phyloP scores from a whole-genome alignment of 768 basidiomycete genomes.

The Suillus clintonianus region DNA sequence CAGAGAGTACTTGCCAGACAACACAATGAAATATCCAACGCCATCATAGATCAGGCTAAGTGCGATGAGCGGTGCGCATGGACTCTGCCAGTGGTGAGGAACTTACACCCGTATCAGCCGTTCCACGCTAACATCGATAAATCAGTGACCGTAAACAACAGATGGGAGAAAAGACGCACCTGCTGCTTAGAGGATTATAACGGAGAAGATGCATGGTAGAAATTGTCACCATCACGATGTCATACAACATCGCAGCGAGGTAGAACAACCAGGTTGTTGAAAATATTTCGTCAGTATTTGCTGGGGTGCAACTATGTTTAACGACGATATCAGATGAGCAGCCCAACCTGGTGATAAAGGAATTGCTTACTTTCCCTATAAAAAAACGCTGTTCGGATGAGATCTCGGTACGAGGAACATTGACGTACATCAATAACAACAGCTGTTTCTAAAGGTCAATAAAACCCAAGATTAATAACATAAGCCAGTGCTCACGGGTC shows the following conservation, averaged over 20 bases:
- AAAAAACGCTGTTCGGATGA: slow-evolving; percentile 4
- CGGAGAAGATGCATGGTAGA: not conserved
- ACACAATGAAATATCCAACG: not conserved
- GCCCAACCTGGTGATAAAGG: not conserved
- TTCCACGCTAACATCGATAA: not conserved
- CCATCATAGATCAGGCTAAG: not conserved
- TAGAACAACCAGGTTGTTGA: slow-evolving; percentile 57
- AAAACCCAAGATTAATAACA: slow-evolving; percentile 4
- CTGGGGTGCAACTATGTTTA: slow-evolving; percentile 48
- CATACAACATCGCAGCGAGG: slow-evolving; percentile 56
- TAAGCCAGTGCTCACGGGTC: slow-evolving; percentile 40
- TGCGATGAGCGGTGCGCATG: not conserved
- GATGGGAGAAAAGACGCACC: not conserved
- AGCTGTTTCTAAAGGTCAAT: slow-evolving; percentile 19
- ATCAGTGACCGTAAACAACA: not conserved
- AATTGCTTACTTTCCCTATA: slow-evolving; percentile 37
- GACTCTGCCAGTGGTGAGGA: not conserved
- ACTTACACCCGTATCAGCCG: not conserved
- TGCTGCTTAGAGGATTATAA: not conserved
- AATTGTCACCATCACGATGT: slow-evolving; percentile 45
- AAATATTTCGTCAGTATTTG: slow-evolving; percentile 33
- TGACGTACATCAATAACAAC: slow-evolving; percentile 19
- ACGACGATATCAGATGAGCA: not conserved
- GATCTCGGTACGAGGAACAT: not conserved
- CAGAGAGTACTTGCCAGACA: not conserved